These are phyloP conservation scores for Fusarium sp. DNA, from an alignment of 2,329 filamentous ascomycete species.

Conservation along the genomic window DNA sequence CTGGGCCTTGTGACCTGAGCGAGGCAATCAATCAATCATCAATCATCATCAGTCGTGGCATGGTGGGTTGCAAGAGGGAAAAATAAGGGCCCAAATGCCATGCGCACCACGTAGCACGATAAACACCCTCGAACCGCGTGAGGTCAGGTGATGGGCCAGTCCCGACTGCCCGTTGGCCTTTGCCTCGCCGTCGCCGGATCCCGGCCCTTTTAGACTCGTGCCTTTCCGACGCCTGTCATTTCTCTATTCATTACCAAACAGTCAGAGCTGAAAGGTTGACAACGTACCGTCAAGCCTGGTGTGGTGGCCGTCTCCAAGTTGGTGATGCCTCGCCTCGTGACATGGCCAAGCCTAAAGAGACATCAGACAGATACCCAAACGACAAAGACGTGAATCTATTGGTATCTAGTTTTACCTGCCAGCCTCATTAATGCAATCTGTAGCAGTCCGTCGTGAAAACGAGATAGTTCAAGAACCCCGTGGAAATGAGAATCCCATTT, in stretches of 20 bases:
- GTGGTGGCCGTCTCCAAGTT: too few relatives aligned
- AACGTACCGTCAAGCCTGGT: background rate
- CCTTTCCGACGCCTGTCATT: slow-evolving; percentile 2
- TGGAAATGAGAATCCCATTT: background rate
- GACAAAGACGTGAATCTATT: background rate
- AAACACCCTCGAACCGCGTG: slow-evolving; percentile 21
- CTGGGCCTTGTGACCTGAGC: slow-evolving; percentile 13
- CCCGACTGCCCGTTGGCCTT: slow-evolving; percentile 1
- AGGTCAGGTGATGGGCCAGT: slow-evolving; percentile 28
- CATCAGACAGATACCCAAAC: background rate
- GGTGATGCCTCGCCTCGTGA: too few relatives aligned
- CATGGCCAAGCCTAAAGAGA: too few relatives aligned
- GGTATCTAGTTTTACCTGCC: background rate
- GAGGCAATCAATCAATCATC: too few relatives aligned
- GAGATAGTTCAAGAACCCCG: background rate
- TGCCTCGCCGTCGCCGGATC: background rate
- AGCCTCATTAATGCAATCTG: background rate
- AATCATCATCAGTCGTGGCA: too few relatives aligned
- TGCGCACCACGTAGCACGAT: slow-evolving; percentile 31
- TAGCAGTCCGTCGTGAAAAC: background rate
- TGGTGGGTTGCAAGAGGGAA: background rate
- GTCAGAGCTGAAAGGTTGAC: background rate
- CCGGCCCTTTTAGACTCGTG: too few relatives aligned
- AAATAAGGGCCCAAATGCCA: background rate
- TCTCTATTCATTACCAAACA: background rate